phyloP scores from a whole-genome alignment of 1,284 basidiomycete genomes.

The Ganoderma multipileum region DNA sequence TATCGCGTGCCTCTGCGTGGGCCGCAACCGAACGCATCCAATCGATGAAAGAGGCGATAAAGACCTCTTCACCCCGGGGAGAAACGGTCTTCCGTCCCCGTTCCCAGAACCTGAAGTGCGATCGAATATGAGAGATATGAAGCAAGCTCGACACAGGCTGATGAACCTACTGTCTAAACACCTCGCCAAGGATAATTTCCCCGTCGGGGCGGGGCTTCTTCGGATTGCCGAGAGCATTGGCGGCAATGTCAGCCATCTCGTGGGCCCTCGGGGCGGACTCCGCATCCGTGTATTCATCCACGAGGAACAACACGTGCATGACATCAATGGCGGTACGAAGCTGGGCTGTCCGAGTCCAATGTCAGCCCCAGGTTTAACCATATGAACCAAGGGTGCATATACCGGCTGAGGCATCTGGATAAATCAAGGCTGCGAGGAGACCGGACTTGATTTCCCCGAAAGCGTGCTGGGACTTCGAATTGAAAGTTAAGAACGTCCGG shows the following conservation, averaged over 20 bases:
- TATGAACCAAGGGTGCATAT: too few species aligned
- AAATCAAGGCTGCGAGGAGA: too few species aligned
- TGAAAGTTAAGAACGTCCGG: conserved; percentile 40
- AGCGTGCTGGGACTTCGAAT: conserved; percentile 32
- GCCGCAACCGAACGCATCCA: conserved; percentile 42
- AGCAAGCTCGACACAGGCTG: too few species aligned
- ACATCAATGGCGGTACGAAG: conserved; percentile 45
- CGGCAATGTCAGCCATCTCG: conserved; percentile 12
- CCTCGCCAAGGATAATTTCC: neutral
- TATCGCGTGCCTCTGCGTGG: conserved; percentile 37
- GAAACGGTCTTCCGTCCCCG: neutral
- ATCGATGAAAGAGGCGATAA: conserved; percentile 28
- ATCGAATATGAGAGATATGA: neutral
- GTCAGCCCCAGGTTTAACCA: too few species aligned
- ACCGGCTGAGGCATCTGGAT: too few species aligned
- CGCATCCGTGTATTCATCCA: conserved; percentile 51
- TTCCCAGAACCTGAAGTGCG: conserved; percentile 29
- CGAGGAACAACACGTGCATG: conserved; percentile 50
- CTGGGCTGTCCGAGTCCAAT: neutral
- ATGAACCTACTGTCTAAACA: neutral
- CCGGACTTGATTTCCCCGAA: too few species aligned
- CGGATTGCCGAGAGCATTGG: conserved; percentile 3
- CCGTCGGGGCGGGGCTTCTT: conserved; percentile 10
- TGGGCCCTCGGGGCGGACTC: conserved; percentile 35
- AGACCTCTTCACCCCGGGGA: conserved; percentile 25